Base-by-base conservation (phyloP, 164 flowering plant genomes). In the Euptelea pleiosperma region DNA sequence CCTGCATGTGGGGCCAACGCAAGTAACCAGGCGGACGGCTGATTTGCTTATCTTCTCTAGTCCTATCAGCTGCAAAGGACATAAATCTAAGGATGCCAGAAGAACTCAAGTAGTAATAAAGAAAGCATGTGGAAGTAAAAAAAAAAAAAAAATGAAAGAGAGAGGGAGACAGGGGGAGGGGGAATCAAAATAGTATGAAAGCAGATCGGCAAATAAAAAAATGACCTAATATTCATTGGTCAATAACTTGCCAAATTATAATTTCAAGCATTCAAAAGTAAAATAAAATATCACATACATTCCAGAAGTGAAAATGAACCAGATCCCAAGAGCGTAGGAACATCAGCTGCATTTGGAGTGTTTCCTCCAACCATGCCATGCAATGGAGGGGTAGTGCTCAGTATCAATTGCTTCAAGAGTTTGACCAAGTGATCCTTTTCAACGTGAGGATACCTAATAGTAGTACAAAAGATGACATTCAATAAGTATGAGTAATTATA, bases 1-100 rank as follows among this genome's bases (percentile, higher is more conserved):
- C 87, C 64, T 73, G 81, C 83, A 75, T 79, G 64, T 94, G 97
- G 68, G 99, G 99, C 99, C 99, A 94, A 40, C 93, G 89, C 79
- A 94, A 75, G 70, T 84, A 75, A 49, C 65, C 43, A 52, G 91
- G 87, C 10, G 80, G 79, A 28, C 11, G 67, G 14, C 58, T 69
- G 14, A 49, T 55, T 70, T 69, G 73, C 64, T 52, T 64, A 28
- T 70, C 68, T 64, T 63, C 75, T 58, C 68, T 67, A 39, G 34
- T 61, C 62, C 58, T 71, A 40, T 82, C 85, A 75, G 79, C 97
- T 94, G 80, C 47, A 75, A 55, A 34, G 6, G n/a, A n/a, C n/a
- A n/a, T n/a, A n/a, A n/a, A n/a, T n/a, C n/a, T n/a, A n/a, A n/a
- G n/a, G n/a, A n/a, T n/a, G n/a, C n/a, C n/a, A n/a, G n/a, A n/a